phyloP scores from a whole-genome alignment of 2,329 filamentous ascomycete genomes.

The Pseudocercospora vitis region DNA sequence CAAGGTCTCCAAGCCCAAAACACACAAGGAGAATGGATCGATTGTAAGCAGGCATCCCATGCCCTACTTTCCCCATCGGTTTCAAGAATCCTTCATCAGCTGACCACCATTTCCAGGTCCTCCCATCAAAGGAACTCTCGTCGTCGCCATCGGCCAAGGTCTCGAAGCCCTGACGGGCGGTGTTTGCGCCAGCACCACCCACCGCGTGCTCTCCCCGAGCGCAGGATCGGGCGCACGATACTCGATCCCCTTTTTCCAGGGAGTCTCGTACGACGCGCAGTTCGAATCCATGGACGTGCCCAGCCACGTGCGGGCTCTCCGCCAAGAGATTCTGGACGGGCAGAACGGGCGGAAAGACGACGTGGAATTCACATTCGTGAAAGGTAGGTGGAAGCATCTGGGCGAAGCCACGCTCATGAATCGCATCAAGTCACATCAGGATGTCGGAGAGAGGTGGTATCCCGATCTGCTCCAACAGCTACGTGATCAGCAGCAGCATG shows the following conservation, averaged over 20 bases:
- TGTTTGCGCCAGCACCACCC: constrained; percentile 78
- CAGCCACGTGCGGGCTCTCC: constrained; percentile 61
- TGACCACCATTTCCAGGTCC: constrained; percentile 40
- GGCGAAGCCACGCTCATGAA: constrained; percentile 85
- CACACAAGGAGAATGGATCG: constrained; percentile 73
- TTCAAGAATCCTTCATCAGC: no score
- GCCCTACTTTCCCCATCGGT: background rate
- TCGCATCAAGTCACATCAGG: constrained; percentile 80
- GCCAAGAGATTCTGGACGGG: constrained; percentile 57
- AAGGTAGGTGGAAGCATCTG: constrained; percentile 62
- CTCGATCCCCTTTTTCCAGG: constrained; percentile 86
- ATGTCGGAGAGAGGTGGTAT: constrained; percentile 77
- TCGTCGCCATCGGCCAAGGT: constrained; percentile 84
- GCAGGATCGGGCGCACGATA: constrained; percentile 71
- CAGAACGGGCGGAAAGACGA: constrained; percentile 63
- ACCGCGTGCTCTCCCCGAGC: constrained; percentile 73
- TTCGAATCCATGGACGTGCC: constrained; percentile 77
- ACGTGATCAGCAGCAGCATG: constrained; percentile 46
- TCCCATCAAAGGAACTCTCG: constrained; percentile 72
- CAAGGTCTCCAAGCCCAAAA: constrained; percentile 81
- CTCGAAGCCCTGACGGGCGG: constrained; percentile 82
- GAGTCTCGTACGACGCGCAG: constrained; percentile 73
- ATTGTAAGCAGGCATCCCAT: constrained; percentile 50
- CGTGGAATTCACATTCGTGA: constrained; percentile 83
- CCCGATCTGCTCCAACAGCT: constrained; percentile 47